Conservation (phyloP, 1,139 yeast genomes). For the Zygoascus sp. region DNA sequence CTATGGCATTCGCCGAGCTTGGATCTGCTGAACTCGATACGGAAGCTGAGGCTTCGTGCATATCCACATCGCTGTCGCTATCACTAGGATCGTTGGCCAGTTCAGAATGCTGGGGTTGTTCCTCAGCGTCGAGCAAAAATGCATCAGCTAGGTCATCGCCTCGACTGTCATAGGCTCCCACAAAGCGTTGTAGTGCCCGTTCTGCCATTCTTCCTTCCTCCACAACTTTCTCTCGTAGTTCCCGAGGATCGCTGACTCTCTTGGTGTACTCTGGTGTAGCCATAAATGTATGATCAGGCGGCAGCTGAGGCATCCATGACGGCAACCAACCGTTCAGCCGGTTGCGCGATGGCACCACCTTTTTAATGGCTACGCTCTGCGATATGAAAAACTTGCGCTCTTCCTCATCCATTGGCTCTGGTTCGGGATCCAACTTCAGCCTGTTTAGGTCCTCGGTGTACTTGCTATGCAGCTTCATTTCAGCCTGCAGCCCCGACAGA, state of each 20-base stretch:
- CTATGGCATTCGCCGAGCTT: too few relatives aligned
- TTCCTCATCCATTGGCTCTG: constrained; percentile 24
- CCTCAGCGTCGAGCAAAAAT: constrained; percentile 19
- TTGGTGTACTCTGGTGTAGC: constrained; percentile 64
- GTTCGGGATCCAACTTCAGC: constrained; percentile 28
- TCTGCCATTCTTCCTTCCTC: constrained; percentile 80
- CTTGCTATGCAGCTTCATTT: constrained; percentile 31
- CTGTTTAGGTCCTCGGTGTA: constrained; percentile 27
- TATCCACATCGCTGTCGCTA: constrained; percentile 19
- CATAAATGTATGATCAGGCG: constrained; percentile 89
- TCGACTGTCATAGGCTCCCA: constrained; percentile 28
- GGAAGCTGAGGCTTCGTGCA: too few relatives aligned
- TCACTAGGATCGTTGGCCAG: constrained; percentile 12
- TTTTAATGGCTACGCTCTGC: constrained; percentile 28
- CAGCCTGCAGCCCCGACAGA: constrained; percentile 44
- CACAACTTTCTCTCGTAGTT: constrained; percentile 64
- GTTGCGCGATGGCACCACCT: constrained; percentile 42
- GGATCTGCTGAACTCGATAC: too few relatives aligned
- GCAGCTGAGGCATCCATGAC: constrained; percentile 74
- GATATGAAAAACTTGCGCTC: constrained; percentile 26
- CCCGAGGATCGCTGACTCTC: constrained; percentile 65
- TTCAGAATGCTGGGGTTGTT: too few relatives aligned
- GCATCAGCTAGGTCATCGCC: constrained; percentile 23
- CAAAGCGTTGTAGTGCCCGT: constrained; percentile 47
- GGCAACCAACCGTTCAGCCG: constrained; percentile 57